A percentile compares a stretch with the other conserved stretches of the same genome.
Evolutionary conservation across 1,284 basidiomycete species (phyloP).

Genomic region (Inonotus hispidus): DNA sequence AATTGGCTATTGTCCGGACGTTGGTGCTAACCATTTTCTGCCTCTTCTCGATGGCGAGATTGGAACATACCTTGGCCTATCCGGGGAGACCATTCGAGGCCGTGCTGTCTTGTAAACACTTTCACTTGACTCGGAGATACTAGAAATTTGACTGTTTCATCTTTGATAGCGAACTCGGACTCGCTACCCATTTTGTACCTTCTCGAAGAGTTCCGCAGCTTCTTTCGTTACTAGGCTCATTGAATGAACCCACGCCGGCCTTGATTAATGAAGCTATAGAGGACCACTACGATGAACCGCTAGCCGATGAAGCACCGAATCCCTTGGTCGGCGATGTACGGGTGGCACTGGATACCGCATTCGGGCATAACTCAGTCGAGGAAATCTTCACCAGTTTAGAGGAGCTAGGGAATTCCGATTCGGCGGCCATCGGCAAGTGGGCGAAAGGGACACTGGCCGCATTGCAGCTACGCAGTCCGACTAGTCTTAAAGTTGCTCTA

Average conservation of each 20-base stretch:
- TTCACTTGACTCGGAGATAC: conserved; percentile 1
- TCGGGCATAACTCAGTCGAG: conserved; percentile 65
- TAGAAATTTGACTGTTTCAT: not conserved
- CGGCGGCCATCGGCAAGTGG: conserved; percentile 60
- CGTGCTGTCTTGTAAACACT: conserved; percentile 70
- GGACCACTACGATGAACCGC: conserved; percentile 56
- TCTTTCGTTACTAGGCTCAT: conserved; percentile 50
- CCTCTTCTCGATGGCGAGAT: conserved; percentile 87
- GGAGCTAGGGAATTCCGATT: conserved; percentile 36
- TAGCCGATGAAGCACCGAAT: conserved; percentile 49
- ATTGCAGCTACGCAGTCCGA: conserved; percentile 76
- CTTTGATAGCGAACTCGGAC: conserved; percentile 67
- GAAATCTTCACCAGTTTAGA: conserved; percentile 61
- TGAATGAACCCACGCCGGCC: conserved; percentile 47
- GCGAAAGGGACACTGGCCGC: conserved; percentile 62
- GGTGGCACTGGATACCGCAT: conserved; percentile 73
- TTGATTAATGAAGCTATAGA: conserved; percentile 60
- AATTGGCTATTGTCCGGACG: conserved; percentile 87
- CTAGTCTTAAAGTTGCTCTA: conserved; percentile 84
- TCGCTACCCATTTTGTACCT: conserved; percentile 88
- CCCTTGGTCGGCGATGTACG: conserved; percentile 62
- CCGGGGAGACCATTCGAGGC: conserved; percentile 69
- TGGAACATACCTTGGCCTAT: conserved; percentile 92
- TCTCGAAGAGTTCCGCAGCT: conserved; percentile 70
- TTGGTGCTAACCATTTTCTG: conserved; percentile 89